phyloP scores from a whole-genome alignment of 2,329 filamentous ascomycete species.

The Trichophyton verrucosum region DNA sequence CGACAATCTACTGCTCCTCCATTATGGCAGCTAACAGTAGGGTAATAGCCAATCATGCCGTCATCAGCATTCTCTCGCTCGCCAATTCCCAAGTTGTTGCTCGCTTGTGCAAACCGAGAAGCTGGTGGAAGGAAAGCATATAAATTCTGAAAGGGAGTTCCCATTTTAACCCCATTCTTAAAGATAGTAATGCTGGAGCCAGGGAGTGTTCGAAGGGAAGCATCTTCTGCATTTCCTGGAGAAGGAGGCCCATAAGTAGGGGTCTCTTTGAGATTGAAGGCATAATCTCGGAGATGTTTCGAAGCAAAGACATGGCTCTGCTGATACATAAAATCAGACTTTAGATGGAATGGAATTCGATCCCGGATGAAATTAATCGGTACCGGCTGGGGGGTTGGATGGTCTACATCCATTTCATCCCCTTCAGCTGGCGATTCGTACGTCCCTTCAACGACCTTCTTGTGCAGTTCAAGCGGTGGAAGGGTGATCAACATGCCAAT shows the following conservation, averaged over 20 bases:
- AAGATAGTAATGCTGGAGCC: slow-evolving; percentile 78
- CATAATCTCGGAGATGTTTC: slow-evolving; percentile 70
- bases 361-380: slow-evolving; percentile 80
- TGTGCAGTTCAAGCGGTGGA: slow-evolving; percentile 71
- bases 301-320: slow-evolving; percentile 51
- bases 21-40: slow-evolving; percentile 80
- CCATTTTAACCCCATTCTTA: slow-evolving; percentile 80
- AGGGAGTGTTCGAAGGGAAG: slow-evolving; percentile 74
- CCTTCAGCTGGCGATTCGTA: slow-evolving; percentile 76
- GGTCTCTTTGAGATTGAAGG: slow-evolving; percentile 34
- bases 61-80: slow-evolving; percentile 84
- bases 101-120: slow-evolving; percentile 41
- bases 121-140: slow-evolving; percentile 86
- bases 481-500: slow-evolving; percentile 87
- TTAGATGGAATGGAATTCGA: slow-evolving; percentile 87
- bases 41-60: slow-evolving; percentile 90
- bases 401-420: slow-evolving; percentile 13
- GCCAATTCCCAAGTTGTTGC: slow-evolving; percentile 42
- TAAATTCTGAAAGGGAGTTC: slow-evolving; percentile 76
- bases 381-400: slow-evolving; percentile 32
- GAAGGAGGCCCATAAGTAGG: slow-evolving; percentile 39
- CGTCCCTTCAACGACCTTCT: slow-evolving; percentile 72
- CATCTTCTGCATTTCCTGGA: slow-evolving; percentile 53
- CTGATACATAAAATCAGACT: slow-evolving; percentile 86
- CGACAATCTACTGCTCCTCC: slow-evolving; percentile 87